A percentile compares a stretch with the other conserved stretches of the same genome.
These are phyloP conservation scores for Diaporthe eres DNA, from an alignment of 2,329 filamentous ascomycete species.

Conservation along the genomic window DNA sequence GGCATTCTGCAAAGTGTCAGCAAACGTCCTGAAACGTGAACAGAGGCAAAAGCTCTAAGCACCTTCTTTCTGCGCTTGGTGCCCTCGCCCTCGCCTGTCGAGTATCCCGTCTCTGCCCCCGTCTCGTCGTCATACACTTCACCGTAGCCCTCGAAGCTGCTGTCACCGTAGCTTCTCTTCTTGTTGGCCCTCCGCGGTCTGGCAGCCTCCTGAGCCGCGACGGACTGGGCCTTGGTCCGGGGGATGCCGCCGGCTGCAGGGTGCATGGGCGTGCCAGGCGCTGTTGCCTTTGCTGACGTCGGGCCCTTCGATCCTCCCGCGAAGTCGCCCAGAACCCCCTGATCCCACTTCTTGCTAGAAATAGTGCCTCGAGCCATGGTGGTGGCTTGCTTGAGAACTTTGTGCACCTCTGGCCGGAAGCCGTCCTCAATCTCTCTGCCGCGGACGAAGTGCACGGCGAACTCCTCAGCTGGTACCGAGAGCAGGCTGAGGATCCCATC, in stretches of 20 bases:
- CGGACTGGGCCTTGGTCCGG: conserved; percentile 56
- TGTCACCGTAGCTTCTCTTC: conserved; percentile 83
- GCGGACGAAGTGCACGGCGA: conserved; percentile 67
- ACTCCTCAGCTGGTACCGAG: conserved; percentile 67
- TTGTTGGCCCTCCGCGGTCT: conserved; percentile 77
- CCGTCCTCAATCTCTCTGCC: conserved; percentile 70
- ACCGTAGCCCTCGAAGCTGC: conserved; percentile 81
- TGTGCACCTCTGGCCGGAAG: conserved; percentile 59
- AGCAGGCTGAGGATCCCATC: conserved; percentile 69
- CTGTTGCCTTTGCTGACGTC: conserved; percentile 62
- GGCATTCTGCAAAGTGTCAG: conserved; percentile 64
- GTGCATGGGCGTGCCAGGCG: conserved; percentile 66
- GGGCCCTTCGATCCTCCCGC: conserved; percentile 58
- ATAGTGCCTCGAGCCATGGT: conserved; percentile 72
- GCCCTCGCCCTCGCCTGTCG: conserved; percentile 77
- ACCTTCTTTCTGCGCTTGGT: conserved; percentile 78
- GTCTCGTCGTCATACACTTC: conserved; percentile 73
- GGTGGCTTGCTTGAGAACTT: conserved; percentile 64
- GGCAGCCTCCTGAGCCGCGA: conserved; percentile 59
- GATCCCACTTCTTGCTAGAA: conserved; percentile 69
- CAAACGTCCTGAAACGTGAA: conserved; percentile 49
- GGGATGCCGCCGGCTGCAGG: conserved; percentile 47
- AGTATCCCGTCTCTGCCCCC: conserved; percentile 73
- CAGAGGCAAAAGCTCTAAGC: conserved; percentile 49
- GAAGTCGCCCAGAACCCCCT: conserved; percentile 70